Conservation (phyloP, 2,329 filamentous ascomycete genomes). For the Pyricularia sp. region DNA sequence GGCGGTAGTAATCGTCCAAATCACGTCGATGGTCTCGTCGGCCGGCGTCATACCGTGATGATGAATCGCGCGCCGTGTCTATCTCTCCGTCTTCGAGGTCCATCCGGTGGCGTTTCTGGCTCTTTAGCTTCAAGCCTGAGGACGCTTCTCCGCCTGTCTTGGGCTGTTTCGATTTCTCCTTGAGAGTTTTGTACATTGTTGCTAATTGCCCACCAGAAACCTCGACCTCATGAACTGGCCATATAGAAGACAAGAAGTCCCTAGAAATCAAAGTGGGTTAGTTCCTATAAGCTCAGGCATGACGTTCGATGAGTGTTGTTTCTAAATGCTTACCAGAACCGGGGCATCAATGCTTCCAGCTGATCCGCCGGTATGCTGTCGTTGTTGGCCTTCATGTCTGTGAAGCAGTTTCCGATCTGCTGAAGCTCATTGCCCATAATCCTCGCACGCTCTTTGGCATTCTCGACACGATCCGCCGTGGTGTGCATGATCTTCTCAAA, state of each 20-base stretch:
- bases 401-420: constrained; percentile 22
- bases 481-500: constrained; percentile 24
- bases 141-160: constrained; percentile 10
- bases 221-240: constrained; percentile 23
- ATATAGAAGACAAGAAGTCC: constrained; percentile 25
- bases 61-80: constrained; percentile 21
- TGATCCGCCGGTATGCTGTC: constrained; percentile 15
- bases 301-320: neutral
- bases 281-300: neutral
- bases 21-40: constrained; percentile 3
- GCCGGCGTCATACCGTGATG: constrained; percentile 16
- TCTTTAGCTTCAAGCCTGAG: neutral
- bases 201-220: constrained; percentile 22
- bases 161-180: constrained; percentile 18
- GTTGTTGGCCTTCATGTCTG: constrained; percentile 17
- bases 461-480: constrained; percentile 15
- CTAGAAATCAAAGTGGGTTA: constrained; percentile 14
- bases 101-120: constrained; percentile 9
- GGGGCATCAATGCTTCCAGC: constrained; percentile 21
- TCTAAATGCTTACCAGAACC: constrained; percentile 19
- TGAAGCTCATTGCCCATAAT: constrained; percentile 23
- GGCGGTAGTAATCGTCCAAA: constrained; percentile 8
- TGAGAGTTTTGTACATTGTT: constrained; percentile 21
- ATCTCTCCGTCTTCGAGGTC: constrained; percentile 25
- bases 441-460: constrained; percentile 22